Percentiles rank a stretch among this genome's conserved stretches.
Evolutionary conservation across 2,329 filamentous ascomycete species (phyloP).

Genomic region (Trichoderma asperellum): DNA sequence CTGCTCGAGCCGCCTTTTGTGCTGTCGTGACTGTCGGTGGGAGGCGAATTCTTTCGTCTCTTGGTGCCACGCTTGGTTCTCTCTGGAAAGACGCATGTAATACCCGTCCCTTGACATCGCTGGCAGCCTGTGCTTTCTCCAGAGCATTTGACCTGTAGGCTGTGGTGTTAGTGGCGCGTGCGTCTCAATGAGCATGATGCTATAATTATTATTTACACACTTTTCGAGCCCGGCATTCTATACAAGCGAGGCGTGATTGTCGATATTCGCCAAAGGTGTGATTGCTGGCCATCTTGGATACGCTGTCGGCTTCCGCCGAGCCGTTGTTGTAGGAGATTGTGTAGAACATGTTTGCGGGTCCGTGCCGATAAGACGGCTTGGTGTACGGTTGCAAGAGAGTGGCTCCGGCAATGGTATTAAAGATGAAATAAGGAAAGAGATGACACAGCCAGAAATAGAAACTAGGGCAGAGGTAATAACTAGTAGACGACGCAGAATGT

Average conservation of each 20-base stretch:
- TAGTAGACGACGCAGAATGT: neutral
- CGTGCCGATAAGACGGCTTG: too few relatives aligned
- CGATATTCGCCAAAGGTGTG: constrained; percentile 6
- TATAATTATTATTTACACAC: neutral
- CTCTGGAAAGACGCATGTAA: constrained; percentile 12
- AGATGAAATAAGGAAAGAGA: neutral
- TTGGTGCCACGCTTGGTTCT: constrained; percentile 17
- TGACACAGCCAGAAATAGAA: neutral
- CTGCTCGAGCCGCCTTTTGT: neutral
- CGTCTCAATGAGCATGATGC: too few relatives aligned
- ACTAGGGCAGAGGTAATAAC: neutral
- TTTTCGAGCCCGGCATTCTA: constrained; percentile 19
- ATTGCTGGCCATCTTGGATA: constrained; percentile 15
- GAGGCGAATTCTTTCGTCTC: constrained; percentile 17
- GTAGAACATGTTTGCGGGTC: neutral
- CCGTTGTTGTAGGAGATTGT: constrained; percentile 7
- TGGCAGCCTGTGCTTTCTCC: constrained; percentile 17
- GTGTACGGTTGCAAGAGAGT: neutral
- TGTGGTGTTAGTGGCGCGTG: neutral
- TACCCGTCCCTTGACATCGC: constrained; percentile 4
- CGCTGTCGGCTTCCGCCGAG: neutral
- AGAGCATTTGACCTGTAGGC: constrained; percentile 14
- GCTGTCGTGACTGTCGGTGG: neutral
- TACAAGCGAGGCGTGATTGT: constrained; percentile 12
- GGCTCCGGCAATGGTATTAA: neutral